These are phyloP conservation scores for Lycium barbarum DNA, from an alignment of 257 asterid species.

Conservation along the genomic window DNA sequence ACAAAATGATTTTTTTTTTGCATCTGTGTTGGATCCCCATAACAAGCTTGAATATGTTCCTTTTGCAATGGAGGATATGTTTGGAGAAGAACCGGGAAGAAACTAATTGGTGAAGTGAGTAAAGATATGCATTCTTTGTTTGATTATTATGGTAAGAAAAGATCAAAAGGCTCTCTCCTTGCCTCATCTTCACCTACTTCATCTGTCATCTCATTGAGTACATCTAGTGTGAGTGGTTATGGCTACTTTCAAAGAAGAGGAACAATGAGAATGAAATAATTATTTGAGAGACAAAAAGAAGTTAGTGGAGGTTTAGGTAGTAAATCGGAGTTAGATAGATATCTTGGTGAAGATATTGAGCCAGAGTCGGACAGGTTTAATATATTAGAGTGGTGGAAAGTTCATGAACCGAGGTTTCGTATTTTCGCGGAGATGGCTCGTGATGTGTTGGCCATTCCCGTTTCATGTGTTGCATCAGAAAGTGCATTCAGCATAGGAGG, in stretches of 20 bases:
- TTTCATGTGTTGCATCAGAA: neutral
- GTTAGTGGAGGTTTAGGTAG: neutral
- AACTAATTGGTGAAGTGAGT: neutral
- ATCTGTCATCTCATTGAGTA: too few relatives aligned
- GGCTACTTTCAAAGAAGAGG: neutral
- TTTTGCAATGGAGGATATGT: neutral
- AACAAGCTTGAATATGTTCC: neutral
- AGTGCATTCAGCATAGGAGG: neutral
- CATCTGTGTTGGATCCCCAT: neutral
- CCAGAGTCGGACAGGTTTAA: neutral
- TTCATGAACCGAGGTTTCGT: neutral
- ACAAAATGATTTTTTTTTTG: neutral
- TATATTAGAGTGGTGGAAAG: slow-evolving; percentile 17
- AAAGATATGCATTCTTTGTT: neutral
- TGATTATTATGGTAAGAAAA: neutral
- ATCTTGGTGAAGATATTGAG: neutral
- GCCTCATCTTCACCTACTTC: neutral
- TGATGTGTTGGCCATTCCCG: slow-evolving; percentile 2
- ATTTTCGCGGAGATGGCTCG: slow-evolving; percentile 8
- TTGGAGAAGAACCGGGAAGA: too few relatives aligned
- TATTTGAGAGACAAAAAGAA: neutral
- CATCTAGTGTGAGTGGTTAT: neutral
- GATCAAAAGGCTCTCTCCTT: too few relatives aligned
- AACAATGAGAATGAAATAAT: neutral
- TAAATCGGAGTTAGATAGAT: neutral